These are phyloP conservation scores for Trichaptum fuscoviolaceum DNA, from an alignment of 768 basidiomycete genomes.

Conservation along the genomic window DNA sequence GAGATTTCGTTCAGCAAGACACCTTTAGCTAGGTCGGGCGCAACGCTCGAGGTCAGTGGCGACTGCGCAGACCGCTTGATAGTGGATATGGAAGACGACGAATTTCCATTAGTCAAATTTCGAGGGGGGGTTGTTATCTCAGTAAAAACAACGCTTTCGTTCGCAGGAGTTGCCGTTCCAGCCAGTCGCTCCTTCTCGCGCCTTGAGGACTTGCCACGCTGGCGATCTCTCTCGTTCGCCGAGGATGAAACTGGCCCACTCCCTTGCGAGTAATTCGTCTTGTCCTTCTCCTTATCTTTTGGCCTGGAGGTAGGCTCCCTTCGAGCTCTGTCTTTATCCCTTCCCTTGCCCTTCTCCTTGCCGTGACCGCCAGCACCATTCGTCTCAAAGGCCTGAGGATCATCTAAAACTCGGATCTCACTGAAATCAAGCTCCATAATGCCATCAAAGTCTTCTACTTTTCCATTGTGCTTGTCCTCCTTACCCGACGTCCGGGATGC, in stretches of 20 bases:
- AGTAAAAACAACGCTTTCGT: conserved; percentile 23
- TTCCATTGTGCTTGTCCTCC: background rate
- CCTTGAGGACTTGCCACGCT: background rate
- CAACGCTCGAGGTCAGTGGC: background rate
- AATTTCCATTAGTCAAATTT: background rate
- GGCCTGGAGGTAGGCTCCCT: conserved; percentile 15
- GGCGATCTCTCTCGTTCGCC: background rate
- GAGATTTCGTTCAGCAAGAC: background rate
- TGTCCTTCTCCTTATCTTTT: conserved; percentile 20
- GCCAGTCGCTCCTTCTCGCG: conserved; percentile 34
- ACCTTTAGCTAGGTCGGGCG: background rate
- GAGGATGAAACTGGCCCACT: conserved; percentile 18
- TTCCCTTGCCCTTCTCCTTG: conserved; percentile 26
- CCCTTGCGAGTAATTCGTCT: conserved; percentile 21
- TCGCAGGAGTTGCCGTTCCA: conserved; percentile 33
- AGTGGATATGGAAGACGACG: background rate
- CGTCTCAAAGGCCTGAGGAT: conserved; percentile 49
- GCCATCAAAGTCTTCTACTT: conserved; percentile 39
- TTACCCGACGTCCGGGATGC: background rate
- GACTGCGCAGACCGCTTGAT: background rate
- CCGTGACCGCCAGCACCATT: conserved; percentile 18
- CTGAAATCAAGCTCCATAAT: conserved; percentile 73
- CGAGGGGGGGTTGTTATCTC: background rate
- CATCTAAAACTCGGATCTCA: conserved; percentile 68
- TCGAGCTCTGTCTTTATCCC: conserved; percentile 21